Evolutionary conservation across 2,329 filamentous ascomycete genomes (phyloP).

Genomic region (Epichloe gansuensis): DNA sequence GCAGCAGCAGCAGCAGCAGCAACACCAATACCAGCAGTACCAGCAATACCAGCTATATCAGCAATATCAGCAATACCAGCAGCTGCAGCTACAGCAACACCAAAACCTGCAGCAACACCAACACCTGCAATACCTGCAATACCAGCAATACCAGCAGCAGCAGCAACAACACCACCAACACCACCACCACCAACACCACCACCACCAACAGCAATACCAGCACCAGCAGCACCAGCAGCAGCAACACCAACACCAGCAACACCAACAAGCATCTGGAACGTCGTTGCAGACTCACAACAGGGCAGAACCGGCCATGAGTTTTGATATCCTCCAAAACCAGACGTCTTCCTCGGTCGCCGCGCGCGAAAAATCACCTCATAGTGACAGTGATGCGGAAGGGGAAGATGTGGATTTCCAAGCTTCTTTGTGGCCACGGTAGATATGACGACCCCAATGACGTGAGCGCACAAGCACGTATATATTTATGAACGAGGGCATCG

Average conservation of each 20-base stretch:
- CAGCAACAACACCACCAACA: too few relatives aligned
- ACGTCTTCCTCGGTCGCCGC: background rate
- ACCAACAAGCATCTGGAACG: background rate
- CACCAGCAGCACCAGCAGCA: background rate
- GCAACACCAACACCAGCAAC: background rate
- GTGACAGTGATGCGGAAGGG: background rate
- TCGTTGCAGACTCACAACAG: background rate
- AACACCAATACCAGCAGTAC: too few relatives aligned
- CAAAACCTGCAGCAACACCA: too few relatives aligned
- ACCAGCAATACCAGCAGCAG: too few relatives aligned
- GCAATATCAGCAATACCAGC: rapidly evolving
- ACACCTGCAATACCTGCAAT: too few relatives aligned
- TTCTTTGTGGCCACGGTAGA: background rate
- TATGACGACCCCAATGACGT: too few relatives aligned
- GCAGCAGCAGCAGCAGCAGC: rapidly evolving
- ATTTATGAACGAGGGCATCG: too few relatives aligned
- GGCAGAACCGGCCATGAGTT: background rate
- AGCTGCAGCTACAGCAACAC: too few relatives aligned
- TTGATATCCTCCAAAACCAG: background rate
- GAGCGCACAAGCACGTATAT: too few relatives aligned
- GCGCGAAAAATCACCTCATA: background rate
- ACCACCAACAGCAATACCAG: too few relatives aligned
- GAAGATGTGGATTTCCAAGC: background rate
- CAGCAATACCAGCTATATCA: too few relatives aligned
- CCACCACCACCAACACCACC: too few relatives aligned